Evolutionary conservation across 1,284 basidiomycete species (phyloP), one percentile per base, ranked within the genome.

Genomic region (Waitea zeae): DNA sequence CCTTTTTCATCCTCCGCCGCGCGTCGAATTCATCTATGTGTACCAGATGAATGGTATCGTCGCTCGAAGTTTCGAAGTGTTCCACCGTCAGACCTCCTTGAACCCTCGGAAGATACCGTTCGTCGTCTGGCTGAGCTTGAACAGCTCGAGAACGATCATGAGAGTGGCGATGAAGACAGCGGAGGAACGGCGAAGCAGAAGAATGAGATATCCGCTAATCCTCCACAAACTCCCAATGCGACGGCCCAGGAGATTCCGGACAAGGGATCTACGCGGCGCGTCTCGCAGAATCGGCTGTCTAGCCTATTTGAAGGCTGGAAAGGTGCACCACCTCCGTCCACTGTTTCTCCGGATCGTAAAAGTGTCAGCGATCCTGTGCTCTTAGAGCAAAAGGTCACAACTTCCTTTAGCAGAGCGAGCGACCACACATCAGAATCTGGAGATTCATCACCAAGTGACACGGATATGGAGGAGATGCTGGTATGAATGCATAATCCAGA

Each of bases 21-120:
- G 13, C 62, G 61, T 12, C 41, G 39, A 3, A 67, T 77, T 46
- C 61, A 63, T 20, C 63, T 82, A 38, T 78, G 72, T 41, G 67
- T 84, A 9, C 80, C 80, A 1, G 76, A 82, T 32, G 73, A 78
- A 49, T 83, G 80, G 80, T 83, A 74, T 49, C 69, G 75, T 33
- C 65, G 79, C 12, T 69, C 68, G 20, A 76, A 64, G 38, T 63
- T 71, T 12, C 64, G 70, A 1, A n/a, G n/a, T n/a, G 57, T 52
- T 18, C 45, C 62, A 1, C 61, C 65, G 7, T 59, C 61, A 12
- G 47, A 56, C 5, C 66, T 61, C 3, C 47, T 57, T 17, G 59
- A 59, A 31, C 64, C 68, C 11, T 70, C 67, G 2, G 62, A 71
- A 20, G 54, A 58, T 6, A 70, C 68, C 0, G 52, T 70, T 31